These are phyloP conservation scores for Mucor lusitanicus DNA, from an alignment of 371 early-diverging fungal genomes.

Conservation along the genomic window DNA sequence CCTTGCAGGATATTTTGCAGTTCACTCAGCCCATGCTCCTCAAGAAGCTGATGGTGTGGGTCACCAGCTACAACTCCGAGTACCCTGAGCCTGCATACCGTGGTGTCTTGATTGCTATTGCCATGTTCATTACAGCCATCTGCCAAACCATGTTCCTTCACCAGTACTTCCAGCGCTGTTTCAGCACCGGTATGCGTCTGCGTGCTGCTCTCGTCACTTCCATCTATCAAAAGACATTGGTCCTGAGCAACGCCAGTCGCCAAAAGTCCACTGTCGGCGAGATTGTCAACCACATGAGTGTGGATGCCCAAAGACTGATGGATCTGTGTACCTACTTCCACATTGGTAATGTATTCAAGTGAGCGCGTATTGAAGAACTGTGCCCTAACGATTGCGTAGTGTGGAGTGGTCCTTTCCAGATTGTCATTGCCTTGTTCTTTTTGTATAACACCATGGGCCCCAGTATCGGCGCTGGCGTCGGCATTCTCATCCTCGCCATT, in stretches of 20 bases:
- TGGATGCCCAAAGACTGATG: slow-evolving; percentile 81
- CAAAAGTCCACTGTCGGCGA: slow-evolving; percentile 83
- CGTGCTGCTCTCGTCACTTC: slow-evolving; percentile 84
- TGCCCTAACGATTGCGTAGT: slow-evolving; percentile 30
- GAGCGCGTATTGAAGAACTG: neutral
- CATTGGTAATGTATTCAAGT: slow-evolving; percentile 43
- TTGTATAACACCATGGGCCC: slow-evolving; percentile 85
- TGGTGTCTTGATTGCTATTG: slow-evolving; percentile 64
- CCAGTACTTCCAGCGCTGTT: slow-evolving; percentile 87
- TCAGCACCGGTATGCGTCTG: slow-evolving; percentile 79
- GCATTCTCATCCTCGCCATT: slow-evolving; percentile 76
- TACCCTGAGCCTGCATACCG: slow-evolving; percentile 59
- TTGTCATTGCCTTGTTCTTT: slow-evolving; percentile 75
- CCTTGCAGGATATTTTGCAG: slow-evolving; percentile 74
- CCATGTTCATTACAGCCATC: slow-evolving; percentile 83
- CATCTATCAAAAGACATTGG: slow-evolving; percentile 86
- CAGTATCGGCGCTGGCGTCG: slow-evolving; percentile 87
- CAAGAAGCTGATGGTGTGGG: slow-evolving; percentile 73
- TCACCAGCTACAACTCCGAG: slow-evolving; percentile 56
- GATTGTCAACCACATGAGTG: slow-evolving; percentile 92
- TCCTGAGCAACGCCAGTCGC: slow-evolving; percentile 79
- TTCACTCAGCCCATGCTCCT: slow-evolving; percentile 89
- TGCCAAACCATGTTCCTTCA: slow-evolving; percentile 88
- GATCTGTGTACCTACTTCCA: slow-evolving; percentile 77
- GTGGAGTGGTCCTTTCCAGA: slow-evolving; percentile 94